Conservation (phyloP, 2,329 filamentous ascomycete genomes). For the Aspergillus sp. region DNA sequence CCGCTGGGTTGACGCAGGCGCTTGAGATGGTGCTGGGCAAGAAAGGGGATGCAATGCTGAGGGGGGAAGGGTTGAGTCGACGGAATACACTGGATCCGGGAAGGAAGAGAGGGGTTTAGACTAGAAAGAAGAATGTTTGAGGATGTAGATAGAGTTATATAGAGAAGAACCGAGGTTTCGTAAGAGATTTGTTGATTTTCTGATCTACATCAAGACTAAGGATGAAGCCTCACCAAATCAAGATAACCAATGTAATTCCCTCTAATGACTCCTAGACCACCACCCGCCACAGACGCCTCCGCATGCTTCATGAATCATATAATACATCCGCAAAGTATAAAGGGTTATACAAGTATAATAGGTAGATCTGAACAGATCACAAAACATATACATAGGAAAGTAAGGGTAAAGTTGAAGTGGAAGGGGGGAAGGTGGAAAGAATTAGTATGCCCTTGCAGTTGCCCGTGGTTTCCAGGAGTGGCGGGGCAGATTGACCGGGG, state of each 20-base stretch:
- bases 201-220: neutral
- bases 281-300: slow-evolving; percentile 32
- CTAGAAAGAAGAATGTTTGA: neutral
- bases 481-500: slow-evolving; percentile 37
- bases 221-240: neutral
- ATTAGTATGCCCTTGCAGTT: slow-evolving; percentile 32
- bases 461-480: slow-evolving; percentile 39
- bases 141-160: neutral
- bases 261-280: neutral
- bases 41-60: slow-evolving; percentile 57
- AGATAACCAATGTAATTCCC: neutral
- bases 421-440: slow-evolving; percentile 6
- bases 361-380: slow-evolving; percentile 15
- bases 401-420: slow-evolving; percentile 12
- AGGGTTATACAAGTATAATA: slow-evolving; percentile 3
- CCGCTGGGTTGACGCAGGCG: slow-evolving; percentile 72
- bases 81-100: slow-evolving; percentile 61
- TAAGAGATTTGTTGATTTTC: neutral
- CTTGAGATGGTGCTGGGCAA: slow-evolving; percentile 77
- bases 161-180: neutral
- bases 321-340: slow-evolving; percentile 26
- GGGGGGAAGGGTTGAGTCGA: slow-evolving; percentile 51
- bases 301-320: slow-evolving; percentile 36
- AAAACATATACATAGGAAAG: slow-evolving; percentile 23
- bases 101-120: slow-evolving; percentile 25